Evolutionary conservation across 2,329 filamentous ascomycete species (phyloP).

Genomic region (Colletotrichum filicis): DNA sequence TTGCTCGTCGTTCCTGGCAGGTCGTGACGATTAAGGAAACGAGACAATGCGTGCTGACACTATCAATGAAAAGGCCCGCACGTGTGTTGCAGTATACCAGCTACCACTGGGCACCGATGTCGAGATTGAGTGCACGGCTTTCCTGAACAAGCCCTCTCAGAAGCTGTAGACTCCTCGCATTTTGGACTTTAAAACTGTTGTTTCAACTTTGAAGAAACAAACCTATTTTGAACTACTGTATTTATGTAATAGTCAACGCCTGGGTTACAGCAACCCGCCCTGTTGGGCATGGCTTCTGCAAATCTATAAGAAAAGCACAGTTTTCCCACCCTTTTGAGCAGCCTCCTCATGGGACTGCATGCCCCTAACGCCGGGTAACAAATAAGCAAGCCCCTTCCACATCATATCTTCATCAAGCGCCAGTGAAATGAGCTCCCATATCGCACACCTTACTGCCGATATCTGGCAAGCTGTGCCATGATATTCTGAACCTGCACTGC

Average conservation of each 20-base stretch:
- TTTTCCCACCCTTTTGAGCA: slow-evolving; percentile 1
- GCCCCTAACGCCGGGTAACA: slow-evolving; percentile 18
- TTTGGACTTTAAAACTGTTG: background rate
- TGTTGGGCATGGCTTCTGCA: background rate
- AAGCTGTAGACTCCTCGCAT: slow-evolving; percentile 9
- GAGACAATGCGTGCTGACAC: slow-evolving; percentile 59
- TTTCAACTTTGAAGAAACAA: background rate
- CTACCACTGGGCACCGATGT: slow-evolving; percentile 77
- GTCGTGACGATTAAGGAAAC: slow-evolving; percentile 46
- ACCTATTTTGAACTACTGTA: background rate
- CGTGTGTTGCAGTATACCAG: slow-evolving; percentile 79
- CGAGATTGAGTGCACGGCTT: slow-evolving; percentile 76
- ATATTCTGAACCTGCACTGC: slow-evolving; percentile 75
- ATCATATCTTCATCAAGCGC: slow-evolving; percentile 29
- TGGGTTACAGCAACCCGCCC: background rate
- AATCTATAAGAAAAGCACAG: slow-evolving; percentile 13
- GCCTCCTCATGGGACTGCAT: background rate
- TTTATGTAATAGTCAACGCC: background rate
- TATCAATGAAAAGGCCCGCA: slow-evolving; percentile 54
- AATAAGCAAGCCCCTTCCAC: slow-evolving; percentile 16
- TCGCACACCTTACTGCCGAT: slow-evolving; percentile 59
- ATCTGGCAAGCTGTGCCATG: slow-evolving; percentile 77
- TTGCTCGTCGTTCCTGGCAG: background rate
- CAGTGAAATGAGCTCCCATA: background rate
- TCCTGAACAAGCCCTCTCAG: slow-evolving; percentile 29